Base-by-base conservation (phyloP, 2,329 filamentous ascomycete genomes). In the Pseudopithomyces chartarum region DNA sequence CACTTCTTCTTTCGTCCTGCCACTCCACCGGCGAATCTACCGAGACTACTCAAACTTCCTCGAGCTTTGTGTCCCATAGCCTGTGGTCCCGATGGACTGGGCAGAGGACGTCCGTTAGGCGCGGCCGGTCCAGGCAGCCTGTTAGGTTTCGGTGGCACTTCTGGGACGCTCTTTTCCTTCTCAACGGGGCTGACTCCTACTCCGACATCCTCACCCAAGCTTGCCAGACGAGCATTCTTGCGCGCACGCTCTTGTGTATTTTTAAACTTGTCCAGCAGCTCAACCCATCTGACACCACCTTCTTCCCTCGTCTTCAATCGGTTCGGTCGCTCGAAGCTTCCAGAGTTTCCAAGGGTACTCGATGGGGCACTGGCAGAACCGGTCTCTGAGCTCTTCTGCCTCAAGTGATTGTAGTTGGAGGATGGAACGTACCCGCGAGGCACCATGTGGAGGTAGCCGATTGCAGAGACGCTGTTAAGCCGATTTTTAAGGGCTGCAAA, bases 401-500 rank as follows among this genome's bases (percentile, higher is more conserved):
- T 69, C 63, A 75, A 75, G 69, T 77, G 73, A 56, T 75, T 74
- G 47, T 74, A 64, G 55, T 69, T 70, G 51, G 71, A 70, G 40
- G 69, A 66, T 68, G 71, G 68, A 59, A 87, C 88, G 78, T 88
- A 95, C 91, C 85, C 84, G 84, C 91, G 81, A 32, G 86, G 90
- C 60, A 89, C 88, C 64, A 90, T 89, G 73, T 98, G 94, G 59
- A 99, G 81, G 75, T 97, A 96, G 42, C 94, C 95, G 73, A 99
- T 98, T 51, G 95, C 93, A 80, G 91, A 96, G 64, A 99, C 95
- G 76, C 91, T 97, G 77, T 98, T 98, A 49, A 99, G 84, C 40
- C 95, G 88, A 73, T 99, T 99, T 75, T 97, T 98, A 55, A 99
- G 82, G 2, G 95, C 94, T 26, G 93, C 95, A 78, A 99, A 99